phyloP scores from a whole-genome alignment of 768 basidiomycete genomes.

The Mycena amicta region DNA sequence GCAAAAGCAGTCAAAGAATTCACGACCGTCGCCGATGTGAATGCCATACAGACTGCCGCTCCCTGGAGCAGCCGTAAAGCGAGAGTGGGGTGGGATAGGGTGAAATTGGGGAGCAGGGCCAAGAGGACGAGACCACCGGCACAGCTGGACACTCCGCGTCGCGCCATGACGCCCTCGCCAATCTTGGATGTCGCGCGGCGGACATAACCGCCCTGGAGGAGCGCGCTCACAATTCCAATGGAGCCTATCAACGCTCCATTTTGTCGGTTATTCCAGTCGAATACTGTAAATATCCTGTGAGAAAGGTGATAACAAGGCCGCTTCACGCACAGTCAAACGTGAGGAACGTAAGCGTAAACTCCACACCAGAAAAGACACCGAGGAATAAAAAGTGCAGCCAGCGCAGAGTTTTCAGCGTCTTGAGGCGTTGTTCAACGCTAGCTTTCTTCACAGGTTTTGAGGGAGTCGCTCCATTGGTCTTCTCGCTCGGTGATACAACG shows the following conservation, averaged over 20 bases:
- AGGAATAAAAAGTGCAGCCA: constrained; percentile 84
- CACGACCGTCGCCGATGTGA: constrained; percentile 95
- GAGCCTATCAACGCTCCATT: constrained; percentile 84
- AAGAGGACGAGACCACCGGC: constrained; percentile 71
- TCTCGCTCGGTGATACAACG: constrained; percentile 26
- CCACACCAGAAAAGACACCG: constrained; percentile 89
- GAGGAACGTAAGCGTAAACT: constrained; percentile 95
- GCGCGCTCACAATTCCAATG: constrained; percentile 88
- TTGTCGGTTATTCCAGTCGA: constrained; percentile 88
- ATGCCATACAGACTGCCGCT: constrained; percentile 86
- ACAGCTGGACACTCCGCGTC: constrained; percentile 77
- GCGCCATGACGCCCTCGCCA: constrained; percentile 84
- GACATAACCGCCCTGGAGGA: constrained; percentile 94
- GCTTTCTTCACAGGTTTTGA: constrained; percentile 29
- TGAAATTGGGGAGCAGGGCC: constrained; percentile 65
- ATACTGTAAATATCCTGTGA: constrained; percentile 49
- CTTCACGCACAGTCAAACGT: constrained; percentile 79
- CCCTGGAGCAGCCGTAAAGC: constrained; percentile 59
- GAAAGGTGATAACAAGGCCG: constrained; percentile 1
- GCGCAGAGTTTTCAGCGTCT: constrained; percentile 60
- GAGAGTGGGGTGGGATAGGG: constrained; percentile 40
- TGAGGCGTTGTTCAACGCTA: constrained; percentile 53
- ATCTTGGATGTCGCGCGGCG: constrained; percentile 74
- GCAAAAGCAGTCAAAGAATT: constrained; percentile 91
- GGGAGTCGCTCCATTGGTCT: constrained; percentile 27